Percentiles rank a stretch among this genome's conserved stretches.
Conservation (phyloP, 176 grass and related monocot species). For the Urochloa ruziziensis region DNA sequence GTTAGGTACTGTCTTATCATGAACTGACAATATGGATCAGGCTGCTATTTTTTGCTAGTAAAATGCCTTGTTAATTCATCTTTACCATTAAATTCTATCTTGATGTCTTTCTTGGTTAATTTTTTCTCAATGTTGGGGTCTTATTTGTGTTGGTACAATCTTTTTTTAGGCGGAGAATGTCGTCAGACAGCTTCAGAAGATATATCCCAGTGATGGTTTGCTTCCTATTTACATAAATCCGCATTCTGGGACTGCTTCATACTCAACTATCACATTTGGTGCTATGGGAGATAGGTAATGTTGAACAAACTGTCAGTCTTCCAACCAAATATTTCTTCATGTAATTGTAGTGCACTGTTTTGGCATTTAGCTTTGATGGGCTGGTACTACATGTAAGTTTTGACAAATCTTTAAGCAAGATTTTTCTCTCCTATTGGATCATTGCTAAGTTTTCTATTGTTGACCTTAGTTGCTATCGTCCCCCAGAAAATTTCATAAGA, state of each 20-base stretch:
- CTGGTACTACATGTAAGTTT: not conserved
- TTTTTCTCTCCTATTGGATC: conserved; percentile 2
- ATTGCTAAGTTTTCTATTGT: not conserved
- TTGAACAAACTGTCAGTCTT: conserved; percentile 26
- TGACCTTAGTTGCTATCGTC: not conserved
- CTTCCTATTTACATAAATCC: conserved; percentile 97
- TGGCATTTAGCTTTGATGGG: not conserved
- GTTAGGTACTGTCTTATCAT: not conserved
- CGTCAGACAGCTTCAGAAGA: conserved; percentile 92
- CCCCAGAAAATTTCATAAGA: not conserved
- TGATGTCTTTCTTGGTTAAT: not conserved
- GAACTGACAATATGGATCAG: not conserved
- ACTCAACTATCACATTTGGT: conserved; percentile 99
- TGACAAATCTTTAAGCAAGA: conserved; percentile 10
- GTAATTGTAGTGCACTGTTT: conserved; percentile 2
- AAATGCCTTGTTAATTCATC: not conserved
- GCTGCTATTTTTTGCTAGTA: conserved; percentile 1
- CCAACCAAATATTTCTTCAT: conserved; percentile 1
- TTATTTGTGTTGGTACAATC: conserved; percentile 20
- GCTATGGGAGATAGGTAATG: conserved; percentile 98
- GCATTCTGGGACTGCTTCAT: conserved; percentile 78
- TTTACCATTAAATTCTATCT: conserved; percentile 6
- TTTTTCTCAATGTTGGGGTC: conserved; percentile 18
- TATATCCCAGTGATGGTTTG: conserved; percentile 93
- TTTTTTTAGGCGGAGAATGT: conserved; percentile 78